Evolutionary conservation across 352 stramenopile species (phyloP).

Genomic region (Phytopythium vexans): DNA sequence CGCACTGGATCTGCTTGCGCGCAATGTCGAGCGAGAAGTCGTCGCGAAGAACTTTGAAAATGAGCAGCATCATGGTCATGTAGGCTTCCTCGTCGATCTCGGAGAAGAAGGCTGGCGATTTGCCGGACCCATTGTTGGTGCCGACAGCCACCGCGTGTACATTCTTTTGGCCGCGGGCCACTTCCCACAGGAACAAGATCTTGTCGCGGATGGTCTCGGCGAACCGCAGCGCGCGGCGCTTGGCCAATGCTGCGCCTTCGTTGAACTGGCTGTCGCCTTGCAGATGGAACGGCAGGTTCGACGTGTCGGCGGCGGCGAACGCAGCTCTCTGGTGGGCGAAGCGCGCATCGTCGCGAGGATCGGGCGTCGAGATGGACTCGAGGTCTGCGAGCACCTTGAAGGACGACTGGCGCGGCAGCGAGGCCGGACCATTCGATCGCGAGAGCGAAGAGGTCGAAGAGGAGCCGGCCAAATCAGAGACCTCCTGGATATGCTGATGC

Average conservation of each 20-base stretch:
- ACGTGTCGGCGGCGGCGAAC: slow-evolving; percentile 17
- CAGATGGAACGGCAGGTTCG: slow-evolving; percentile 66
- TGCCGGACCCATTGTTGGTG: not conserved
- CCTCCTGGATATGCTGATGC: slow-evolving; percentile 61
- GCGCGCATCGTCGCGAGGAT: slow-evolving; percentile 44
- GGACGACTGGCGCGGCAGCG: slow-evolving; percentile 43
- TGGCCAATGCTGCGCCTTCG: slow-evolving; percentile 48
- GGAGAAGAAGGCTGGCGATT: not conserved
- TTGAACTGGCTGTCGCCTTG: slow-evolving; percentile 71
- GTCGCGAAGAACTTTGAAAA: slow-evolving; percentile 75
- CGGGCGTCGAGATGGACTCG: slow-evolving; percentile 32
- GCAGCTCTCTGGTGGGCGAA: slow-evolving; percentile 64
- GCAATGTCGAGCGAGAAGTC: slow-evolving; percentile 65
- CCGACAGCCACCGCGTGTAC: slow-evolving; percentile 11
- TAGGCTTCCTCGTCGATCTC: slow-evolving; percentile 64
- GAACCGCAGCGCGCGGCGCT: slow-evolving; percentile 49
- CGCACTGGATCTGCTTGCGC: slow-evolving; percentile 59
- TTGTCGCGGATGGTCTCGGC: slow-evolving; percentile 36
- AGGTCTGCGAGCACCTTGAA: slow-evolving; percentile 77
- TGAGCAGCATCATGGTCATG: slow-evolving; percentile 64
- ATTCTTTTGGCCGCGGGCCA: slow-evolving; percentile 41
- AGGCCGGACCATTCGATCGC: slow-evolving; percentile 1
- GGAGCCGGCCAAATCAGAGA: not conserved
- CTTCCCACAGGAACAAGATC: slow-evolving; percentile 66
- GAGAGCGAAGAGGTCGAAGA: not conserved